Percentiles rank a stretch among this genome's conserved stretches.
Evolutionary conservation across 2,329 filamentous ascomycete species (phyloP).

Genomic region (Pseudocercospora pini-densiflorae): DNA sequence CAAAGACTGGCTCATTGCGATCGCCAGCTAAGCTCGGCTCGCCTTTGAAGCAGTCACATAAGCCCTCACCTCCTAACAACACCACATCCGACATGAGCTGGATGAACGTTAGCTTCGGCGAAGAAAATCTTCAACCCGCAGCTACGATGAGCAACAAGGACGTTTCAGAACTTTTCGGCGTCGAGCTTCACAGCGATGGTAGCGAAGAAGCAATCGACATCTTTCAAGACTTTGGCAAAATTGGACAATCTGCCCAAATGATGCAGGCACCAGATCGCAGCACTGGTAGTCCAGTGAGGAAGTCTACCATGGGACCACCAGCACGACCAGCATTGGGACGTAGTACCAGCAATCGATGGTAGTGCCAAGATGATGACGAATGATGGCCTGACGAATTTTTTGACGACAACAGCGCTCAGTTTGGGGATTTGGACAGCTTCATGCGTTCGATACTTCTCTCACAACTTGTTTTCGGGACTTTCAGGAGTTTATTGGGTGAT

Average conservation of each 20-base stretch:
- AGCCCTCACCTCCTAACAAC: conserved; percentile 25
- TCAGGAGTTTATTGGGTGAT: not conserved
- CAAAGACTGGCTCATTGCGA: conserved; percentile 27
- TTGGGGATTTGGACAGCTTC: conserved; percentile 1
- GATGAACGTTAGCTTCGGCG: conserved; percentile 33
- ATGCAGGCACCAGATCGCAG: conserved; percentile 33
- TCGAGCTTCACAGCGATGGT: conserved; percentile 64
- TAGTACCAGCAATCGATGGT: conserved; percentile 40
- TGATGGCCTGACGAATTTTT: conserved; percentile 23
- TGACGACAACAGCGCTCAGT: conserved; percentile 18
- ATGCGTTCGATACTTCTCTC: not conserved
- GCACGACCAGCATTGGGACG: conserved; percentile 35
- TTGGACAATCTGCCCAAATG: conserved; percentile 53
- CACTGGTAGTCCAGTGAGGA: conserved; percentile 39
- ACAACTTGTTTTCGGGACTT: not conserved
- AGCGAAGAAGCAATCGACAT: conserved; percentile 68
- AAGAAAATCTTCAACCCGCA: conserved; percentile 31
- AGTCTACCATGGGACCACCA: conserved; percentile 34
- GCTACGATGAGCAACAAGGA: conserved; percentile 40
- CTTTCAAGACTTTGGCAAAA: conserved; percentile 75
- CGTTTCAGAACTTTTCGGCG: conserved; percentile 60
- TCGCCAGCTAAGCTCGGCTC: conserved; percentile 39
- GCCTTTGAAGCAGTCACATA: conserved; percentile 38
- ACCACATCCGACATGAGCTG: conserved; percentile 30
- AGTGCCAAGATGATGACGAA: conserved; percentile 22